Evolutionary conservation across 345 rosid genomes (phyloP).

Genomic region (Lepidium didymum): DNA sequence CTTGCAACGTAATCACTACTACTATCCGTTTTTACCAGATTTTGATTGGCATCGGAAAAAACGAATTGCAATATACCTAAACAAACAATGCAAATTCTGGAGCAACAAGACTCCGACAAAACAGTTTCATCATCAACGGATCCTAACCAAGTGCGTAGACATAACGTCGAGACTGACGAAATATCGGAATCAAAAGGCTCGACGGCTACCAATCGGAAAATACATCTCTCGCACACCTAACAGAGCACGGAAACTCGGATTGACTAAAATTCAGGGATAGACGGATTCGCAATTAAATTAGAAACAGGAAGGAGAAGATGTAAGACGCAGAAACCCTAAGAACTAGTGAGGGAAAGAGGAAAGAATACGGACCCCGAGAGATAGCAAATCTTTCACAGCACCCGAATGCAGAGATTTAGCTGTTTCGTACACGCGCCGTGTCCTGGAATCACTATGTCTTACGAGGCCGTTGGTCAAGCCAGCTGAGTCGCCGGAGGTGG

Average conservation of each 20-base stretch:
- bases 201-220: conserved; percentile 56
- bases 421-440: conserved; percentile 34
- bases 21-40: conserved; percentile 32
- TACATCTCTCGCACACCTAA: conserved; percentile 77
- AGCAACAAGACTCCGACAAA: conserved; percentile 21
- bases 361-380: conserved; percentile 39
- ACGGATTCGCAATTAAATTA: background rate
- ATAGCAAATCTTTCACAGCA: conserved; percentile 56
- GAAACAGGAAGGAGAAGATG: background rate
- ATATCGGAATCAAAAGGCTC: conserved; percentile 22
- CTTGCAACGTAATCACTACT: conserved; percentile 36
- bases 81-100: conserved; percentile 56
- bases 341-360: background rate
- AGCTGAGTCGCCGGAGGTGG: background rate
- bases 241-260: background rate
- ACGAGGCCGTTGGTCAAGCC: conserved; percentile 4
- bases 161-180: conserved; percentile 28
- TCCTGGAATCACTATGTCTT: conserved; percentile 16
- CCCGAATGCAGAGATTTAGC: conserved; percentile 47
- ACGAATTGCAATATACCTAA: conserved; percentile 73
- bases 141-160: conserved; percentile 26
- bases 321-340: background rate
- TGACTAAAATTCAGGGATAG: background rate
- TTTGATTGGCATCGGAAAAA: conserved; percentile 34
- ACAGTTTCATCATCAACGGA: background rate